phyloP scores from a whole-genome alignment of 2,329 filamentous ascomycete species.

The Botrytis fragariae region DNA sequence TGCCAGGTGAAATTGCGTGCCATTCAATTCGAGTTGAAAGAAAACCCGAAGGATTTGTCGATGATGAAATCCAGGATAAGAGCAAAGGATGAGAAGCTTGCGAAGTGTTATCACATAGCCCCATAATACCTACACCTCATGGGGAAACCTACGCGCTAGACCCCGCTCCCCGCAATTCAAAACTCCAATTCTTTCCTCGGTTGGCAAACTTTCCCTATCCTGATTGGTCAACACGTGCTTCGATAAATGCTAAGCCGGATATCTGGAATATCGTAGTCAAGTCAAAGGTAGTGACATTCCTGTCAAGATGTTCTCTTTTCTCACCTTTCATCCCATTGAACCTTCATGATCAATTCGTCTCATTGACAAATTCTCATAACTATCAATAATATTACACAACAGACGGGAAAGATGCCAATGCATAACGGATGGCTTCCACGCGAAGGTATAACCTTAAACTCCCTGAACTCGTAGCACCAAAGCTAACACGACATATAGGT shows the following conservation, averaged over 20 bases:
- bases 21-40: neutral
- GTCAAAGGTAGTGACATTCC: neutral
- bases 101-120: neutral
- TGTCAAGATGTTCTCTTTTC: neutral
- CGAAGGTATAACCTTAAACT: slow-evolving; percentile 43
- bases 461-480: neutral
- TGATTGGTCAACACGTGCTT: neutral
- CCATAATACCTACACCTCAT: neutral
- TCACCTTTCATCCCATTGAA: neutral
- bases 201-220: neutral
- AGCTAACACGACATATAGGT: slow-evolving; percentile 33
- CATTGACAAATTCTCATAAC: neutral
- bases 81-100: neutral
- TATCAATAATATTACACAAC: slow-evolving; percentile 8
- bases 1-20: neutral
- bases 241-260: slow-evolving; percentile 2
- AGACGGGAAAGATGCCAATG: slow-evolving; percentile 42
- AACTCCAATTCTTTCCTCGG: neutral
- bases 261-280: neutral
- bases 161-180: slow-evolving; percentile 7
- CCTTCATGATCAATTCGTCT: neutral
- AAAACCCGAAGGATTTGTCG: neutral
- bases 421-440: slow-evolving; percentile 54
- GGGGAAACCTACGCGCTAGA: neutral
- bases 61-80: neutral